Evolutionary conservation across 1,284 basidiomycete species (phyloP), one percentile per base, ranked within the genome.

Genomic region (Rhodotorula sp.): DNA sequence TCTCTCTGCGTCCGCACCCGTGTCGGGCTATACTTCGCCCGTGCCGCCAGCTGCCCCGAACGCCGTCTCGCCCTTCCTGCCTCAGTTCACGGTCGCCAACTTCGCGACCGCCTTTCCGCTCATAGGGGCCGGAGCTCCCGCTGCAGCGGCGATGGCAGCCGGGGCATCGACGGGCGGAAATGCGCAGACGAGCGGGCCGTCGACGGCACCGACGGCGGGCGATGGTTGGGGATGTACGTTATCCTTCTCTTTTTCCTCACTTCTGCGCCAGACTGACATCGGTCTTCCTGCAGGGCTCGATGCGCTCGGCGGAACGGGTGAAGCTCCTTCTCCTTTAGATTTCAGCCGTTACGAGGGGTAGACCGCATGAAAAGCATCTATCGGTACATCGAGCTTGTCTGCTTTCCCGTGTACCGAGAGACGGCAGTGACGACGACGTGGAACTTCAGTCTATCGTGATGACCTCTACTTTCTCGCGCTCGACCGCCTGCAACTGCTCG

Each of bases 61-160:
- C 34, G 34, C 34, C 34, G 34, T 34, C 34, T 34, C 34, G 34
- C 34, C 34, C 34, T 34, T 34, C 34, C 34, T 34, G 34, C 58
- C 44, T 45, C 50, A 48, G 14, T 59, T 46, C 45, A 54, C 12
- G 14, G 56, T 67, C 19, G 66, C 27, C 1, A 45, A 23, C 12
- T 67, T 67, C 23, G 66, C 59, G 19, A 67, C 66, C 23, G 59
- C 34, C 4, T 67, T 61, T 13, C 59, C 66, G 23, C 41, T 57
- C 17, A 21, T 13, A 23, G 42, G 21, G 14, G 27, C 17, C 27
- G 53, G 27, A 5, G 27, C 25, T 16, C 27, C 7, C 7, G 16
- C 27, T 14, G 16, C 8, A 17, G 27, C 13, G 13, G 50, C 7
- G 50, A 7, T 19, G 23, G 50, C 7, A 2, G 50, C 3, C 23